Evolutionary conservation across 495 filamentous ascomycete genomes (phyloP), one percentile per base, ranked within the genome.

Genomic region (Trichocladium uniseriatum): DNA sequence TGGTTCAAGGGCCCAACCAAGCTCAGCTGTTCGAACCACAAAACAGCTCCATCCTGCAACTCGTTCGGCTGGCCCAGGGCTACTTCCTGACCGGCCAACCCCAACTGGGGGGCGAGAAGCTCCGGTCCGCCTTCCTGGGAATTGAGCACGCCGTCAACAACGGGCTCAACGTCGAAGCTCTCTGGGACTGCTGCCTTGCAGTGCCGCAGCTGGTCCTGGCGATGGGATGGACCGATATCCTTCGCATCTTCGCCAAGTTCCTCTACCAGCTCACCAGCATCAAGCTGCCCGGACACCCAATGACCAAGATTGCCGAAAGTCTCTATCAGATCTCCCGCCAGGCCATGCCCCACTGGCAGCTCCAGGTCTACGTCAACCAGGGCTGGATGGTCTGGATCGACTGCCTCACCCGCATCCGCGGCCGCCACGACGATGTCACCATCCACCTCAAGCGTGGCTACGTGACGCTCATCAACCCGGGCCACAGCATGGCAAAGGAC

Each of bases 141-240:
- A 53, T 65, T 28, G 60, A 61, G 22, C 16, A 45, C 24, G 62
- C 57, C 28, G 14, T 63, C 22, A 24, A 29, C 4, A 29, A 36
- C 14, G 50, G 42, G 4, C 27, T 45, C 22, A 45, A 60, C 39
- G 34, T 64, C 37, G 55, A 66, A 28, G 59, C 61, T 15, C 61
- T 66, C 27, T 66, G 63, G 63, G 63, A 66, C 48, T 64, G 61
- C 43, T 62, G 55, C 32, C 63, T 66, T 19, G 63, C 52, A 0
- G 52, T 66, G 0, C 63, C 63, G 1, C 63, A 66, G 6, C 54
- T 66, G 0, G 45, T 40, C 2, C 48, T 64, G n/a, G 34, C 35
- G 24, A 34, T 18, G 9, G 53, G 55, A 18, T 55, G 52, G 43
- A 48, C 34, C 11, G 60, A 63, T 45, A 45, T 65, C n/a, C 55